Evolutionary conservation across 257 asterid species (phyloP), one percentile per base, ranked within the genome.

Genomic region (Solanum lycopersicoides): DNA sequence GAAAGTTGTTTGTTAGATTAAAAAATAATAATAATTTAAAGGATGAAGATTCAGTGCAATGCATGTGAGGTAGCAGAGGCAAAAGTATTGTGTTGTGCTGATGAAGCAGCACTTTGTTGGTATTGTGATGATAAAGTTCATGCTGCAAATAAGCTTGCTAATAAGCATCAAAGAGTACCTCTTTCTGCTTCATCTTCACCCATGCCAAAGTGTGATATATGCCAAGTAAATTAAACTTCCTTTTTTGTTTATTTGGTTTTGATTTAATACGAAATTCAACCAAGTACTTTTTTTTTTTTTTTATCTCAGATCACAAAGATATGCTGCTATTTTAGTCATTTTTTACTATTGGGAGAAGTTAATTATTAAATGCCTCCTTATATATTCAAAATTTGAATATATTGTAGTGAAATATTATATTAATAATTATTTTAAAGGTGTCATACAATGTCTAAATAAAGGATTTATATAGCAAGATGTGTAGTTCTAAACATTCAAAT

Each of bases 1-100:
- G 84, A 34, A 9, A 77, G 21, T 21, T 15, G 11, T 47, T 47
- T 4, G 60, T 50, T 50, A 28, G 6, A 37, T 35, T 35, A 37
- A 9, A 2, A 16, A 50, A 47, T 18, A 56, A 60, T 0, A 9
- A 21, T 3, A 23, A 9, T 13, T 50, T 50, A 15, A 60, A 63
- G 66, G 90, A 96, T 96, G 99, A 96, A 94, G 95, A 94, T 96
- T 92, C 98, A 96, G 93, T 96, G 99, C 88, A 96, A 91, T 93
- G 94, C 87, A 35, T 95, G 99, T 76, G 97, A 90, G 93, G 91
- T 89, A 71, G 98, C 94, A 83, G 98, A 95, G 89, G 99, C 99
- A 9, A 91, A 65, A 44, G 91, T 96, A 20, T 89, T 94, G 7
- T 96, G 99, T 92, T 96, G 98, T 90, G 99, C 99, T 10, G 99